Evolutionary conservation across 2,329 filamentous ascomycete genomes (phyloP).

Genomic region (Aspergillus terreus): DNA sequence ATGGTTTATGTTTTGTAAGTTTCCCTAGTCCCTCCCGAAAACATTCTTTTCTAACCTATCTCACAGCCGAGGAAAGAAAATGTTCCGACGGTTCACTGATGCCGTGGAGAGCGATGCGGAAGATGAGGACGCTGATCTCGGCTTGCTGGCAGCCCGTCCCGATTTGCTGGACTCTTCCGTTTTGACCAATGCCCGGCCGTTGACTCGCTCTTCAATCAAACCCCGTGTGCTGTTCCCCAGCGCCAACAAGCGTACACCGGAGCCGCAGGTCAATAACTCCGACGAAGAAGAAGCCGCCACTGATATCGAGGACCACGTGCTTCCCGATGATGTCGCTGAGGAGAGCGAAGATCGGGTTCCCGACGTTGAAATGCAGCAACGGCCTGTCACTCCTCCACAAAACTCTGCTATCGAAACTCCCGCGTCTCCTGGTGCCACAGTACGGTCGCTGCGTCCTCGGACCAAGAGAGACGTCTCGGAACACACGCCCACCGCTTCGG

Average conservation of each 20-base stretch:
- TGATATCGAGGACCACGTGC: conserved; percentile 48
- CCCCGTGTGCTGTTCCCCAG: conserved; percentile 58
- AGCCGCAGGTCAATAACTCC: conserved; percentile 29
- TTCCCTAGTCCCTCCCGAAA: background rate
- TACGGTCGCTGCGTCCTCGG: conserved; percentile 32
- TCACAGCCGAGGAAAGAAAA: conserved; percentile 57
- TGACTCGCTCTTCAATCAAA: conserved; percentile 57
- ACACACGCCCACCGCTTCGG: conserved; percentile 21
- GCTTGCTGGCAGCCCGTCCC: conserved; percentile 38
- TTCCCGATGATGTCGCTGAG: conserved; percentile 15
- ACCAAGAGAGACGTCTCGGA: conserved; percentile 23
- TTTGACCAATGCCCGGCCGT: conserved; percentile 38
- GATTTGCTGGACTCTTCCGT: conserved; percentile 33
- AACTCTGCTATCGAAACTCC: conserved; percentile 22
- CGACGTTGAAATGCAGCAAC: conserved; percentile 15
- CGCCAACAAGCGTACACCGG: conserved; percentile 38
- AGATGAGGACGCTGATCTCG: conserved; percentile 42
- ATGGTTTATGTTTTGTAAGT: conserved; percentile 62
- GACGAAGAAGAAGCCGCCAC: conserved; percentile 56
- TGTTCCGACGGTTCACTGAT: conserved; percentile 55
- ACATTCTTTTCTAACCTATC: conserved; percentile 22
- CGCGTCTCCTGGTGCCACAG: conserved; percentile 28
- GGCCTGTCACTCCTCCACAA: conserved; percentile 19
- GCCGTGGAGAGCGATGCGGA: conserved; percentile 36
- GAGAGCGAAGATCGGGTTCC: conserved; percentile 13